Conservation (phyloP, 129 eudicot species). For the Saussurea involucrata region DNA sequence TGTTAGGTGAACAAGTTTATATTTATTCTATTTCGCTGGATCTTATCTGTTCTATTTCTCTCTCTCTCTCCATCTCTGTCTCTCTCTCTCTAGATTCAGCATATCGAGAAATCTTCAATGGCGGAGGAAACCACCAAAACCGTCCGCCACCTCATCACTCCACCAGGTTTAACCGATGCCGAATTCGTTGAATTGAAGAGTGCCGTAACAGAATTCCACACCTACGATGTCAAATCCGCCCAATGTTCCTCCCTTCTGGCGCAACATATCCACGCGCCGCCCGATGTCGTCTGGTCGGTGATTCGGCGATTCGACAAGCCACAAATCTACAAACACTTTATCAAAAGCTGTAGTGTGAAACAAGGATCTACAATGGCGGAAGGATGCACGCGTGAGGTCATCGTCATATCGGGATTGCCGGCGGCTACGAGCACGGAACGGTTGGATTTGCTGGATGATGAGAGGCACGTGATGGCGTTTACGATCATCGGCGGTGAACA, state of each 20-base stretch:
- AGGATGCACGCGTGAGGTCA: slow-evolving; percentile 69
- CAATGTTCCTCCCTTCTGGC: slow-evolving; percentile 89
- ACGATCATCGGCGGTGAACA: slow-evolving; percentile 75
- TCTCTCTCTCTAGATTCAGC: too few species aligned
- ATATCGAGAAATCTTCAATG: too few species aligned
- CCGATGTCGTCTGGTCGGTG: slow-evolving; percentile 62
- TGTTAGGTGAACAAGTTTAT: too few species aligned
- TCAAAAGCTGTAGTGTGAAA: slow-evolving; percentile 57
- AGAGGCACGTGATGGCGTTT: slow-evolving; percentile 60
- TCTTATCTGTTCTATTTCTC: too few species aligned
- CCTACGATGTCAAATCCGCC: slow-evolving; percentile 47
- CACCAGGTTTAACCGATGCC: slow-evolving; percentile 45
- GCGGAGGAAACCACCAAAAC: too few species aligned
- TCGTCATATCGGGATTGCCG: slow-evolving; percentile 78
- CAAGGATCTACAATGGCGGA: slow-evolving; percentile 31
- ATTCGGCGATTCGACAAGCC: slow-evolving; percentile 84
- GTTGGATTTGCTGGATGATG: slow-evolving; percentile 67
- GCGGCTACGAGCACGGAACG: slow-evolving; percentile 77
- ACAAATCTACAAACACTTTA: slow-evolving; percentile 84
- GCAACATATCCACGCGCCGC: slow-evolving; percentile 86
- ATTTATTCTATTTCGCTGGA: too few species aligned
- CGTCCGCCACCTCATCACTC: slow-evolving; percentile 54
- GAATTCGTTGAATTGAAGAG: slow-evolving; percentile 46
- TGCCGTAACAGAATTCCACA: slow-evolving; percentile 50
- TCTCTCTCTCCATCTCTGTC: too few species aligned